Evolutionary conservation across 2,329 filamentous ascomycete genomes (phyloP), one percentile per base, ranked within the genome.

Genomic region (Aspergillus ochraceoroseus): DNA sequence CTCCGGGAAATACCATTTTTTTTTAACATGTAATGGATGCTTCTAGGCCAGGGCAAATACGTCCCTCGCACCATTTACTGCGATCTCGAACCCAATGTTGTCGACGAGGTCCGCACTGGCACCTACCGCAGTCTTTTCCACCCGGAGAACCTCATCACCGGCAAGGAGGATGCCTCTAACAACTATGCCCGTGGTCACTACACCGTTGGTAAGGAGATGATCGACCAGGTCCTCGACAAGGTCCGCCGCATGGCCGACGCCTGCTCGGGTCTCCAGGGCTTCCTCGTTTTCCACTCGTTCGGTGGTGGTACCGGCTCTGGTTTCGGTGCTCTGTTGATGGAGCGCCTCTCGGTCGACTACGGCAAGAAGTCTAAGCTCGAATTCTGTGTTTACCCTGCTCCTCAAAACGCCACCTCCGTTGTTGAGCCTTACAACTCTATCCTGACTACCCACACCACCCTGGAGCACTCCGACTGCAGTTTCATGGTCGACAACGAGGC

Each of bases 401-500:
- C 92, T 46, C 89, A 95, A 76, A 92, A 92, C 56, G 87, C 90
- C 57, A 95, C 90, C 62, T 94, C 92, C 30, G 90, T 98, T 47
- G 92, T 98, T 53, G 92, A 98, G 82, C 92, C 92, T 47, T 98
- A 98, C 82, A 98, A 98, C 82, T 95, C 92, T 37, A 95, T 96
- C 66, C 82, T 98, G 56, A 95, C 92, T 59, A 96, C 92, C 51
- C 92, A 98, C 81, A 96, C 89, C 66, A 96, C 92, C 53, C 83
- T 98, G 43, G 92, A 98, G 80, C 89, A 98, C 79, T 95, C 89
- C 50, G 92, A 98, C 80, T 96, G 92, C 79, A 94, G 86, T 61
- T 98, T 98, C 80, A 95, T 96, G 87, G 92, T 98, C 57, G 92
- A 98, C 77, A 98, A 98, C 73, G 92, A 98, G 78, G 92, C 92